Evolutionary conservation across 768 basidiomycete species (phyloP).

Genomic region (Panellus pusillus): DNA sequence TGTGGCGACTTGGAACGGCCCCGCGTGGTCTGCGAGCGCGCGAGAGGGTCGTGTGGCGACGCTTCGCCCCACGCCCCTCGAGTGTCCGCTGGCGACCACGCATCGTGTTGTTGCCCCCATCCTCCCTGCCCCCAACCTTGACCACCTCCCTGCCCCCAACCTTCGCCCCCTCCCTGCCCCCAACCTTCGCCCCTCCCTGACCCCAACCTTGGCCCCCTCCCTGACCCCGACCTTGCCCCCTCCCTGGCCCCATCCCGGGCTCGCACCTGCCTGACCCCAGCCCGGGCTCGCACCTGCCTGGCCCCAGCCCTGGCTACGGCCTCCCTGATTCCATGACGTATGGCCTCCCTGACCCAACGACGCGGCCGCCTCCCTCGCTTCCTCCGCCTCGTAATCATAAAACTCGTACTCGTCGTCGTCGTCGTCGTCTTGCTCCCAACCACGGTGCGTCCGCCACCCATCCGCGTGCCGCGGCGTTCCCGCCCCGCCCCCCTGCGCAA

Average conservation of each 20-base stretch:
- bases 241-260: neutral
- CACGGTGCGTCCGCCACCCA: too few species aligned
- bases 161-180: neutral
- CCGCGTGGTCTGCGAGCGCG: constrained; percentile 1
- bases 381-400: too few species aligned
- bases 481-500: neutral
- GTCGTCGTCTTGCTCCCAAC: neutral
- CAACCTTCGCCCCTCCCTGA: neutral
- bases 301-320: too few species aligned
- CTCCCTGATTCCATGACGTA: too few species aligned
- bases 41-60: neutral
- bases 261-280: neutral
- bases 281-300: neutral
- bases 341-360: too few species aligned
- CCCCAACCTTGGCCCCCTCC: neutral
- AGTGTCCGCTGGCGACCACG: neutral
- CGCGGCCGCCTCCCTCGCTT: too few species aligned
- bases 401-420: too few species aligned
- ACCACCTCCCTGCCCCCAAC: too few species aligned
- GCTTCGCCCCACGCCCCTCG: neutral
- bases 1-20: neutral
- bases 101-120: neutral
- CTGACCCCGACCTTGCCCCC: neutral
- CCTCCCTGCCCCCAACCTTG: neutral
- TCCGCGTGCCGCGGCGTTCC: too few species aligned